These are phyloP conservation scores for Boletus tomentosulus DNA, from an alignment of 768 basidiomycete genomes.

Conservation along the genomic window DNA sequence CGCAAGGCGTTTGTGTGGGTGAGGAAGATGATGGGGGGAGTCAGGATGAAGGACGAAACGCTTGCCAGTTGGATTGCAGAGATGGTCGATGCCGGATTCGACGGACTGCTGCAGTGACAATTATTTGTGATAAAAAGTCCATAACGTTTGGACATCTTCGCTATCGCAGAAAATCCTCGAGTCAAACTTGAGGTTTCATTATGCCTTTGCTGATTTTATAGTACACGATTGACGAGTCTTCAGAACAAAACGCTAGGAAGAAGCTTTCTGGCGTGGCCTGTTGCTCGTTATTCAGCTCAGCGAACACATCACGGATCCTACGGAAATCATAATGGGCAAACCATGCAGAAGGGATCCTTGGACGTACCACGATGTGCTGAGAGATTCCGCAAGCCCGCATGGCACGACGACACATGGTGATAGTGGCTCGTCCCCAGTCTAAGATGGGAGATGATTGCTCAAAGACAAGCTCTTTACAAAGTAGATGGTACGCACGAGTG, in stretches of 20 bases:
- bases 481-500: conserved; percentile 37
- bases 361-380: conserved; percentile 59
- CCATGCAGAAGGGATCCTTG: too few species aligned
- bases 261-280: conserved; percentile 39
- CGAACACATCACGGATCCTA: conserved; percentile 60
- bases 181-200: conserved; percentile 61
- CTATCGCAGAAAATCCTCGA: not conserved
- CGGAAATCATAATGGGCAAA: not conserved
- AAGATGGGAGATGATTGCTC: not conserved
- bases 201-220: conserved; percentile 78
- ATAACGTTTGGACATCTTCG: not conserved
- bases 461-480: not conserved
- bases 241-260: conserved; percentile 67
- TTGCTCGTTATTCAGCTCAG: conserved; percentile 33
- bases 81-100: conserved; percentile 51
- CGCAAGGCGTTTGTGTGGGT: conserved; percentile 65
- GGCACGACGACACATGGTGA: conserved; percentile 47
- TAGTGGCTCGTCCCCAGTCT: conserved; percentile 41
- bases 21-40: conserved; percentile 55
- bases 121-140: conserved; percentile 1
- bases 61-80: conserved; percentile 57
- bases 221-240: conserved; percentile 81
- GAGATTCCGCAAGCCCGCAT: conserved; percentile 60
- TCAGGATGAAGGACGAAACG: conserved; percentile 61
- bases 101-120: conserved; percentile 26